A percentile compares a stretch with the other conserved stretches of the same genome.
phyloP scores from a whole-genome alignment of 139 green algal species.

The Eudorina sp. region DNA sequence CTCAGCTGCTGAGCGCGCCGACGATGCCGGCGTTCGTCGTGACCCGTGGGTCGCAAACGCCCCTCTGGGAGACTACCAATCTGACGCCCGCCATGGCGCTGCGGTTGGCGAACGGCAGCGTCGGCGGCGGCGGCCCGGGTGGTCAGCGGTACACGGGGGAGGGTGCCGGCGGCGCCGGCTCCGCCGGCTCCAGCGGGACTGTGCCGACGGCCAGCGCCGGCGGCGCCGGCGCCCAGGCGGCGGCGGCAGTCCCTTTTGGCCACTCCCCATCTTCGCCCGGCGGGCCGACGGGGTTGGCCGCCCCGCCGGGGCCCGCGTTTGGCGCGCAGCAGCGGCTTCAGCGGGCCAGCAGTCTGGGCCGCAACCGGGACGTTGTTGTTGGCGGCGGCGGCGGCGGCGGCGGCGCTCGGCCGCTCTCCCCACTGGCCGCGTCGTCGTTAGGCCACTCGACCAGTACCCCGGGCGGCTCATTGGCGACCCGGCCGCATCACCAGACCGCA shows the following conservation, averaged over 20 bases:
- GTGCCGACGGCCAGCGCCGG: too few relatives aligned
- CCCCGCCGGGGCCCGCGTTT: not conserved
- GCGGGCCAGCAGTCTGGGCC: slow-evolving; percentile 5
- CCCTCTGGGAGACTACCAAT: slow-evolving; percentile 41
- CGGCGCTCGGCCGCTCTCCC: not conserved
- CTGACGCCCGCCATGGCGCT: not conserved
- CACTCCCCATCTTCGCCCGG: too few relatives aligned
- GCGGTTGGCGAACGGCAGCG: not conserved
- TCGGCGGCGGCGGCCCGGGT: not conserved
- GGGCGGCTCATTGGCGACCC: too few relatives aligned
- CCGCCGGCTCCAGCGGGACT: not conserved
- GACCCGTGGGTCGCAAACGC: slow-evolving; percentile 33
- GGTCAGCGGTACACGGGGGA: not conserved
- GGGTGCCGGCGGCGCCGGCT: not conserved
- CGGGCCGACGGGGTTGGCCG: too few relatives aligned
- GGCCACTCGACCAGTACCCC: not conserved
- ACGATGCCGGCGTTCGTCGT: slow-evolving; percentile 26
- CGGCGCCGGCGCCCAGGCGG: too few relatives aligned
- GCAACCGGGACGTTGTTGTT: too few relatives aligned
- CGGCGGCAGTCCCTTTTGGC: too few relatives aligned
- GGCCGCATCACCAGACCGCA: too few relatives aligned
- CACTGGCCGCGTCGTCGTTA: not conserved
- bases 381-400: not conserved
- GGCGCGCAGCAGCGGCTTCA: not conserved
- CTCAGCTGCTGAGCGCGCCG: slow-evolving; percentile 26